phyloP scores from a whole-genome alignment of 805 yeast genomes.

The Myxozyma neglecta region DNA sequence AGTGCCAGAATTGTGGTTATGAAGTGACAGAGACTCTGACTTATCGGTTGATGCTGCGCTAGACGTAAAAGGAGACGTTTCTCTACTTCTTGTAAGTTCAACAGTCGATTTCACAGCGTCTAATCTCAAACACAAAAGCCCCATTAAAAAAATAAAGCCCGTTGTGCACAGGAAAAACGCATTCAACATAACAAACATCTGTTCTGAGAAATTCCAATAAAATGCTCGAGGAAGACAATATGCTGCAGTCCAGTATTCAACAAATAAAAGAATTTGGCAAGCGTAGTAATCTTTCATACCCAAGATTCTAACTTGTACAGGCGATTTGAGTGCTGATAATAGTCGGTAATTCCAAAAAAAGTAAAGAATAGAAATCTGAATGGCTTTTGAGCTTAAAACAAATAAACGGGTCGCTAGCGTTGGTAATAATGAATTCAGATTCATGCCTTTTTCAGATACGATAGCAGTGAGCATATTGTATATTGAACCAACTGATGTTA shows the following conservation, averaged over 20 bases:
- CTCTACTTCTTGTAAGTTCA: not conserved
- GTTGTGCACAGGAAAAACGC: conserved; percentile 1
- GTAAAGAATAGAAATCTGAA: conserved; percentile 8
- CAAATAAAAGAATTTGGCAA: conserved; percentile 7
- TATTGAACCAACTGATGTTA: not conserved
- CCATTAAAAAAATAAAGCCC: not conserved
- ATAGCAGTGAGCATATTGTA: not conserved
- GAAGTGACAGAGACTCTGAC: not conserved
- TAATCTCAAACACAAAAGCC: conserved; percentile 1
- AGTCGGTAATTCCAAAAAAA: conserved; percentile 22
- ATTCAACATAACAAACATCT: not conserved
- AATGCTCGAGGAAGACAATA: conserved; percentile 8
- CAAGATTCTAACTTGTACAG: conserved; percentile 1
- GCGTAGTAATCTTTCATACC: conserved; percentile 15
- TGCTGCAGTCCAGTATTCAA: not conserved
- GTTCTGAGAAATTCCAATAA: not conserved
- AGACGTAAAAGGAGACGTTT: not conserved
- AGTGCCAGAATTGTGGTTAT: too few species aligned
- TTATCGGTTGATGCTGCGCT: not conserved
- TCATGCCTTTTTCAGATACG: not conserved
- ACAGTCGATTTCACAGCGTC: not conserved
- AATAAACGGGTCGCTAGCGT: not conserved
- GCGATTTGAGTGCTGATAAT: conserved; percentile 3
- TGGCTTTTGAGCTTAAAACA: not conserved
- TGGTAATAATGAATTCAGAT: not conserved